A percentile compares a stretch with the other conserved stretches of the same genome.
Conservation (phyloP, 495 filamentous ascomycete genomes). For the Usnea hakonensis region DNA sequence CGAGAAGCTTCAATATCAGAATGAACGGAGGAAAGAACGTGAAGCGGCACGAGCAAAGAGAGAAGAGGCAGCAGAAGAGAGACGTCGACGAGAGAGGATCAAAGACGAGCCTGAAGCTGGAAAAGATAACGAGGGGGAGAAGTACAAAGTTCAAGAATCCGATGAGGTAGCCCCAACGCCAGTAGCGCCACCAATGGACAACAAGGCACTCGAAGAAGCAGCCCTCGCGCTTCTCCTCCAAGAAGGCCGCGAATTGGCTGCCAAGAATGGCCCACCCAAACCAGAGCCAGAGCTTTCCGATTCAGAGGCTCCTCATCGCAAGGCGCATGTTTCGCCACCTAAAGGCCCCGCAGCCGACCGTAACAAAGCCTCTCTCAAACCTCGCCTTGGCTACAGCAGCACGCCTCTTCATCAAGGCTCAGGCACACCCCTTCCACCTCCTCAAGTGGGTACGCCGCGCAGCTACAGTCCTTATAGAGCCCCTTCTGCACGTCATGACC, state of each 20-base stretch:
- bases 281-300: slow-evolving; percentile 48
- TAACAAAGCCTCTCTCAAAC: slow-evolving; percentile 10
- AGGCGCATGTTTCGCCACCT: slow-evolving; percentile 19
- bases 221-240: slow-evolving; percentile 49
- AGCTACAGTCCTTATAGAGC: slow-evolving; percentile 16
- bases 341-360: slow-evolving; percentile 20
- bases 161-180: slow-evolving; percentile 21
- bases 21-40: slow-evolving; percentile 46
- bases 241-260: slow-evolving; percentile 54
- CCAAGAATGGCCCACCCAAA: slow-evolving; percentile 46
- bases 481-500: slow-evolving; percentile 5
- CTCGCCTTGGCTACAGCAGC: slow-evolving; percentile 19
- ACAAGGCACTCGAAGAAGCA: slow-evolving; percentile 50
- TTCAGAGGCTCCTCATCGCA: slow-evolving; percentile 39
- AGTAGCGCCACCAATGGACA: slow-evolving; percentile 39
- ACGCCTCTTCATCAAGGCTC: slow-evolving; percentile 17
- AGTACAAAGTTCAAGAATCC: slow-evolving; percentile 24
- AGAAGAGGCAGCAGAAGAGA: slow-evolving; percentile 43
- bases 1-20: slow-evolving; percentile 51
- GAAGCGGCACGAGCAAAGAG: slow-evolving; percentile 46
- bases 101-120: slow-evolving; percentile 42
- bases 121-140: slow-evolving; percentile 35
- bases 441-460: neutral
- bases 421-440: slow-evolving; percentile 15
- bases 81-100: slow-evolving; percentile 47